phyloP scores from a whole-genome alignment of 2,329 filamentous ascomycete genomes.

The Hymenoscyphus salicellus region DNA sequence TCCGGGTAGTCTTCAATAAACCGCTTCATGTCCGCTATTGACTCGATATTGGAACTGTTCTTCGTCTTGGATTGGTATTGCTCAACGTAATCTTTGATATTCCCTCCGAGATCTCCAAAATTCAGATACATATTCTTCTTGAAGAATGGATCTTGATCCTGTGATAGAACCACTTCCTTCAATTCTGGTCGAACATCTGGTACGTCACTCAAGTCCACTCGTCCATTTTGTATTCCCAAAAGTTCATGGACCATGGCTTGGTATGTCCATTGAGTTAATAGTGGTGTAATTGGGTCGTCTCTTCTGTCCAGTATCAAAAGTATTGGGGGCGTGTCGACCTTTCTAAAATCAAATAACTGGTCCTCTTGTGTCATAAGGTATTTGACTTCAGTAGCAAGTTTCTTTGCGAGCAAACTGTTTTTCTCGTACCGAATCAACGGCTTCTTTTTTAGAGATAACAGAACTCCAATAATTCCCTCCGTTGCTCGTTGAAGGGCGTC shows the following conservation, averaged over 20 bases:
- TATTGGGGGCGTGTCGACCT: slow-evolving; percentile 90
- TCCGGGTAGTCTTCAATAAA: slow-evolving; percentile 99
- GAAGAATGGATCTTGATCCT: slow-evolving; percentile 98
- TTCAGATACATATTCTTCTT: slow-evolving; percentile 99
- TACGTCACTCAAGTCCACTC: slow-evolving; percentile 81
- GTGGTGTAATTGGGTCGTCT: slow-evolving; percentile 89
- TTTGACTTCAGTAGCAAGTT: slow-evolving; percentile 85
- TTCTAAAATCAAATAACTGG: slow-evolving; percentile 92
- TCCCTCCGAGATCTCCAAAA: slow-evolving; percentile 90
- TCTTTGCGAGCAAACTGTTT: slow-evolving; percentile 85
- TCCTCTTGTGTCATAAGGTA: slow-evolving; percentile 95
- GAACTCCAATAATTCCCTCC: slow-evolving; percentile 78
- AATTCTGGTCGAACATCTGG: slow-evolving; percentile 83
- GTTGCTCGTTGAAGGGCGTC: slow-evolving; percentile 83
- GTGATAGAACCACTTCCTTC: slow-evolving; percentile 90
- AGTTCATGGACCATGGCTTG: slow-evolving; percentile 99
- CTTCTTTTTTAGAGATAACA: slow-evolving; percentile 93
- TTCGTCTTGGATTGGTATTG: slow-evolving; percentile 99
- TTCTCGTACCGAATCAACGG: slow-evolving; percentile 91
- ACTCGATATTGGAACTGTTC: slow-evolving; percentile 92
- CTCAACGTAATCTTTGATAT: slow-evolving; percentile 97
- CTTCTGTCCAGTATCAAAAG: slow-evolving; percentile 85
- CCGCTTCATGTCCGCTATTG: slow-evolving; percentile 97
- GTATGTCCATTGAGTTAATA: slow-evolving; percentile 97
- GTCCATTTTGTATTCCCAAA: slow-evolving; percentile 89